Percentiles rank a stretch among this genome's conserved stretches.
Evolutionary conservation across 176 grass and related monocot genomes (phyloP).

Genomic region (Oropetium thomaeum): DNA sequence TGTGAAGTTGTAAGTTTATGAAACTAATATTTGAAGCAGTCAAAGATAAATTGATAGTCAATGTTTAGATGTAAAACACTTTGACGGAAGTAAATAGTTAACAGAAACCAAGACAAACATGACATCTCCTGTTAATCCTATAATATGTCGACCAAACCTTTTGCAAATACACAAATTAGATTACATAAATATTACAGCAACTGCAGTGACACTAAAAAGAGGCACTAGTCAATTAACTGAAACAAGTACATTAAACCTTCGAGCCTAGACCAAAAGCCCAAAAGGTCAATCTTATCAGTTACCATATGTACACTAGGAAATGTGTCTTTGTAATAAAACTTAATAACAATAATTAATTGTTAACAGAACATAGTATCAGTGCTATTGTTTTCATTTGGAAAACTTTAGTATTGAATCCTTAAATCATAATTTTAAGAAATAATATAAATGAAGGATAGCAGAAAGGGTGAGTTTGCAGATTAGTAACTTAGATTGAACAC

Average conservation of each 20-base stretch:
- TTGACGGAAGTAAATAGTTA: background rate
- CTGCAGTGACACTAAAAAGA: conserved; percentile 1
- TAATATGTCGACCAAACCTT: background rate
- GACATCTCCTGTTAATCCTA: background rate
- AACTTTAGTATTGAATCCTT: background rate
- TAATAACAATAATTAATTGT: background rate
- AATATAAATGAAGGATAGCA: background rate
- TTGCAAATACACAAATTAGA: background rate
- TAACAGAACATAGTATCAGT: background rate
- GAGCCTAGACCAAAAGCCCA: background rate
- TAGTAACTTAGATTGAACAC: background rate
- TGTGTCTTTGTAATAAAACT: background rate
- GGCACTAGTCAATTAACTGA: background rate
- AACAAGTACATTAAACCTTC: background rate
- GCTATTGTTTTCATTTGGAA: background rate
- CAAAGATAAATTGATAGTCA: background rate
- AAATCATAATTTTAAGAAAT: background rate
- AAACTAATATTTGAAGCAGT: background rate
- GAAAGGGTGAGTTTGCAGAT: background rate
- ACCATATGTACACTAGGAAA: background rate
- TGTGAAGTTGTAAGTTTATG: too few relatives aligned
- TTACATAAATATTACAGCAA: background rate
- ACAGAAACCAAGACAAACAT: background rate
- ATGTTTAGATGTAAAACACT: background rate
- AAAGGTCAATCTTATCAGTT: conserved; percentile 13